Percentiles rank a stretch among this genome's conserved stretches.
Evolutionary conservation across 495 filamentous ascomycete genomes (phyloP).

Genomic region (Aspergillus kassunensis): DNA sequence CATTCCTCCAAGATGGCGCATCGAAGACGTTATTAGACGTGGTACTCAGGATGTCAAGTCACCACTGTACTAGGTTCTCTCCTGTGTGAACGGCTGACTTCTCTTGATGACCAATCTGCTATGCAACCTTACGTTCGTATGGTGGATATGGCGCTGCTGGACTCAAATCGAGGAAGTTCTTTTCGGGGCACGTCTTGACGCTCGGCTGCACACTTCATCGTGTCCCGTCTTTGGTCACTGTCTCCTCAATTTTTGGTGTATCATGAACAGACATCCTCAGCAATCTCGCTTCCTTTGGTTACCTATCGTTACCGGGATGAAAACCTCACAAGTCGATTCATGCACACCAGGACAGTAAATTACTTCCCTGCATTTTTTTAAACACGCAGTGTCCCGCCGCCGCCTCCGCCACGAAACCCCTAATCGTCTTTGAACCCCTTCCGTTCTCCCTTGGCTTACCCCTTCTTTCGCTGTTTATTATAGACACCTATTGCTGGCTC

Average conservation of each 20-base stretch:
- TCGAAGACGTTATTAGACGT: slow-evolving; percentile 73
- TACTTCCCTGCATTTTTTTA: not conserved
- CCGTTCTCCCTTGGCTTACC: slow-evolving; percentile 9
- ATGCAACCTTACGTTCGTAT: slow-evolving; percentile 7
- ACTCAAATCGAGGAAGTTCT: slow-evolving; percentile 11
- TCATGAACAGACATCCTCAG: slow-evolving; percentile 9
- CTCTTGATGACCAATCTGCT: slow-evolving; percentile 7
- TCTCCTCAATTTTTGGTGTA: slow-evolving; percentile 15
- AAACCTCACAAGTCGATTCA: not conserved
- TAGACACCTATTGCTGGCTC: slow-evolving; percentile 16
- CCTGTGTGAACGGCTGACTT: slow-evolving; percentile 1
- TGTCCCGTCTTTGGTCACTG: slow-evolving; percentile 19
- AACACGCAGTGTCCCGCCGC: not conserved
- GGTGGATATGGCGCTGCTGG: slow-evolving; percentile 8
- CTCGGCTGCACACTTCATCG: slow-evolving; percentile 36
- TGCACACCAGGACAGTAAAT: not conserved
- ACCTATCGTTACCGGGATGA: not conserved
- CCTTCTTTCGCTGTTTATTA: slow-evolving; percentile 16
- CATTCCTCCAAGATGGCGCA: slow-evolving; percentile 71
- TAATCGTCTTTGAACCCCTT: slow-evolving; percentile 1
- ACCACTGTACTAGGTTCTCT: slow-evolving; percentile 45
- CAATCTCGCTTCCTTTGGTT: slow-evolving; percentile 4
- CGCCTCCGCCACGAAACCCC: not conserved
- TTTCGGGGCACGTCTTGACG: slow-evolving; percentile 10
- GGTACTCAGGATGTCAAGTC: slow-evolving; percentile 77